Base-by-base conservation (phyloP, 2,329 filamentous ascomycete genomes). In the Hypoxylon sp. region DNA sequence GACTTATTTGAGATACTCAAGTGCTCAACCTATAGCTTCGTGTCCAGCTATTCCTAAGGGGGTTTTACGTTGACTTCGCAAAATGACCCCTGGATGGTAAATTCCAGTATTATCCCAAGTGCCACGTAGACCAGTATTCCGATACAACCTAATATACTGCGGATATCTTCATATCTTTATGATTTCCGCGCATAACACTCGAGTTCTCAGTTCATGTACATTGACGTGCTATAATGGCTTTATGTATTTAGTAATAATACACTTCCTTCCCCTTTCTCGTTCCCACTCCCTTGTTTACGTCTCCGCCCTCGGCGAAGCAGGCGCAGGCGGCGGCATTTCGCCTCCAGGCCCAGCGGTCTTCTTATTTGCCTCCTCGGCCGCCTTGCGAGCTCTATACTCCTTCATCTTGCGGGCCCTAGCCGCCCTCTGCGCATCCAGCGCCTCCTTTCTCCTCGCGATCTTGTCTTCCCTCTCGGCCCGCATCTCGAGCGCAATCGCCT, bases 401-500 rank as follows among this genome's bases (percentile, higher is more conserved):
- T 55, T 60, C 66, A 76, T 73, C 60, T 70, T 69, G 32, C 61
- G 56, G 30, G 62, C 52, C 56, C 61, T 68, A 0, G 73, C 74
- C 5, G 69, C 66, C 4, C 71, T 65, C 67, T 73, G 69, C 2
- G 65, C 70, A 48, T 77, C 76, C 2, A 77, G 71, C 6, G 73
- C 68, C 73, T 77, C 75, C 72, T 77, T 77, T 9, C 75, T 65
- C 1, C 76, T 46, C 0, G 73, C 75, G 21, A 77, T 74, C 73
- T 76, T 75, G 38, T 77, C 75, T 69, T 75, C 73, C 34, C 76
- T 68, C 65, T 74, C 65, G 2, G 68, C 63, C 30, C 76, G 69
- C 76, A 77, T 78, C 68, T 78, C 76, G 1, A 73, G 71, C 0
- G 65, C 70, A 45, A 77, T 76, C 2, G 74, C 75, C 69, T 71